phyloP scores from a whole-genome alignment of 441 rosid genomes.

The Cnidoscolus chayamansa region DNA sequence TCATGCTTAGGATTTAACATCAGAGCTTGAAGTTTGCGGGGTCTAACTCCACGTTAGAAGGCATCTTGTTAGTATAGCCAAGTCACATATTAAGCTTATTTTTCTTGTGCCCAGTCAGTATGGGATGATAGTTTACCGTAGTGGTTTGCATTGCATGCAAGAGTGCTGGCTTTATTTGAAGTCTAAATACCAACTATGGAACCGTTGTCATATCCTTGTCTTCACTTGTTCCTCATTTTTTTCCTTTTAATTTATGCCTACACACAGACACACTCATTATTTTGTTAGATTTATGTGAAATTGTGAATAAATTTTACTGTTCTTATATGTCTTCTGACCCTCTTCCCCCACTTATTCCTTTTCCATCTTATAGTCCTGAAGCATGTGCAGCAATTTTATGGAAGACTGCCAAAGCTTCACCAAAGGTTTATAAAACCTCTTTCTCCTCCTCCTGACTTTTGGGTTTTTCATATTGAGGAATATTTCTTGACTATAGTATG shows the following conservation, averaged over 20 bases:
- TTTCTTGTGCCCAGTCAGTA: too few species aligned
- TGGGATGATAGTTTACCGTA: not conserved
- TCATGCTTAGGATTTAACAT: too few species aligned
- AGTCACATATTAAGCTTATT: too few species aligned
- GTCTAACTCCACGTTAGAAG: too few species aligned
- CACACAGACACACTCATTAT: not conserved
- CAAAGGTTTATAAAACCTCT: constrained; percentile 53
- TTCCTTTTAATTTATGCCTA: not conserved
- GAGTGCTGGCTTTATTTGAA: not conserved
- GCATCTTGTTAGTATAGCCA: too few species aligned
- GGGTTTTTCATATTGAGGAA: constrained; percentile 10
- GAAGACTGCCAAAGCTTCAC: constrained; percentile 83
- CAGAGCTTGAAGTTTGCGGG: too few species aligned
- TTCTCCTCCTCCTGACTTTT: constrained; percentile 13
- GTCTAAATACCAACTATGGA: not conserved
- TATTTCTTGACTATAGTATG: constrained; percentile 17
- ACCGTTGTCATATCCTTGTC: not conserved
- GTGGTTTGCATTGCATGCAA: not conserved
- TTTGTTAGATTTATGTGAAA: not conserved
- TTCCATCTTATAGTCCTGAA: constrained; percentile 62
- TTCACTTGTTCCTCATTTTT: not conserved
- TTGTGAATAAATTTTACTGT: too few species aligned
- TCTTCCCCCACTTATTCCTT: not conserved
- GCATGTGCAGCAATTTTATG: constrained; percentile 96
- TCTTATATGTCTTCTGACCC: too few species aligned